These are phyloP conservation scores for Coleophoma crateriformis DNA, from an alignment of 2,329 filamentous ascomycete species.

Conservation along the genomic window DNA sequence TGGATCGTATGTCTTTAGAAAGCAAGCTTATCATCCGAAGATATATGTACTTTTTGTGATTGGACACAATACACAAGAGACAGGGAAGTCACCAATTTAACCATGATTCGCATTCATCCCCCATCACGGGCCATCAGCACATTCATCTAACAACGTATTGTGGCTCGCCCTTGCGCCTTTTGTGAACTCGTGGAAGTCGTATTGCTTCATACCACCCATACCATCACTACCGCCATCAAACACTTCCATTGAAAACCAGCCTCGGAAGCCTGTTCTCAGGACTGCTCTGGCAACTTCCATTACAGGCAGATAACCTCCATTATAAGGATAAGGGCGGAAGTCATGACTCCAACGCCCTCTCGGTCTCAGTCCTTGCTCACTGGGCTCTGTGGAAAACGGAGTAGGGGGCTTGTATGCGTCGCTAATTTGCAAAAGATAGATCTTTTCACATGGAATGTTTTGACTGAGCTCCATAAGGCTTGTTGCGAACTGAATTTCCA, in stretches of 20 bases:
- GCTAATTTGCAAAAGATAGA: conserved; percentile 69
- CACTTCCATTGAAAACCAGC: conserved; percentile 64
- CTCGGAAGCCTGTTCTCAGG: conserved; percentile 57
- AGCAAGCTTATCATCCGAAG: too few species aligned
- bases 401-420: conserved; percentile 62
- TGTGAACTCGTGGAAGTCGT: conserved; percentile 38
- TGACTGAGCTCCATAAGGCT: conserved; percentile 51
- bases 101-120: not conserved
- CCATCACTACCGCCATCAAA: conserved; percentile 57
- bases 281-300: conserved; percentile 60
- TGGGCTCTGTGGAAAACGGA: conserved; percentile 38
- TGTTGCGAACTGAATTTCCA: conserved; percentile 43
- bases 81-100: too few species aligned
- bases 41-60: too few species aligned
- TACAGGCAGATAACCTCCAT: conserved; percentile 67
- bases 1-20: too few species aligned
- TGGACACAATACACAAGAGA: too few species aligned
- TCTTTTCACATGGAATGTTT: conserved; percentile 61
- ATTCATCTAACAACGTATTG: conserved; percentile 33
- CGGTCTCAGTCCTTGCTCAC: conserved; percentile 50
- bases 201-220: conserved; percentile 43
- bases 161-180: conserved; percentile 38
- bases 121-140: conserved; percentile 15
- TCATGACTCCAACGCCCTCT: conserved; percentile 67
- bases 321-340: conserved; percentile 62